phyloP scores from a whole-genome alignment of 768 basidiomycete genomes.

The Hygrophorus pudorinus region DNA sequence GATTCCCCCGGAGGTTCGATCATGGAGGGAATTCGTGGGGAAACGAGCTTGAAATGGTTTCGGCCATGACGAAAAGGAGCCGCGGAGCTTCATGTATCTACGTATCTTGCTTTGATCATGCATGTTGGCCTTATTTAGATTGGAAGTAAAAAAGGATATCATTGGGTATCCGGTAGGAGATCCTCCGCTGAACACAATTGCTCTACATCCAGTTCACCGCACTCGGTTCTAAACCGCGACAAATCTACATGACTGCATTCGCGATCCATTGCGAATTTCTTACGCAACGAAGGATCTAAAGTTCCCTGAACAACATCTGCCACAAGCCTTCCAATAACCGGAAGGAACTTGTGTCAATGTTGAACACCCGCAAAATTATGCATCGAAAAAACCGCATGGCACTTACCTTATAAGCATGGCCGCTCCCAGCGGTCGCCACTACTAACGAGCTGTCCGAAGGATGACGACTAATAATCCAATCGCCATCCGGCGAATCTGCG shows the following conservation, averaged over 20 bases:
- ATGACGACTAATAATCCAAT: slow-evolving; percentile 83
- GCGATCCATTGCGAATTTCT: slow-evolving; percentile 59
- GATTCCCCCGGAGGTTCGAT: slow-evolving; percentile 84
- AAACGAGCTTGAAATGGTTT: slow-evolving; percentile 38
- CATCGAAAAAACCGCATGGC: too few relatives aligned
- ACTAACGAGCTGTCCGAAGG: slow-evolving; percentile 47
- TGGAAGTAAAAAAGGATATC: not conserved
- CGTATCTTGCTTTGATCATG: not conserved
- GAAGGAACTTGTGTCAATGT: slow-evolving; percentile 51
- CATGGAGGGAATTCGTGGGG: slow-evolving; percentile 88
- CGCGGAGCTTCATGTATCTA: slow-evolving; percentile 7
- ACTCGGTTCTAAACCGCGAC: slow-evolving; percentile 21
- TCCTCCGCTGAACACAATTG: slow-evolving; percentile 43
- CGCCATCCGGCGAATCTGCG: slow-evolving; percentile 73
- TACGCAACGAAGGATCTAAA: slow-evolving; percentile 37
- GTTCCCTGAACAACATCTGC: slow-evolving; percentile 61
- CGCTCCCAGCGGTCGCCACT: slow-evolving; percentile 82
- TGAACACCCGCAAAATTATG: not conserved
- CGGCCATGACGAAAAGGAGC: slow-evolving; percentile 15
- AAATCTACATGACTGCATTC: slow-evolving; percentile 20
- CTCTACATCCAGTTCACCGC: slow-evolving; percentile 31
- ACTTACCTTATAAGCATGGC: slow-evolving; percentile 77
- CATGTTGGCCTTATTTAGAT: not conserved
- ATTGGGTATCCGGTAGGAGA: slow-evolving; percentile 13
- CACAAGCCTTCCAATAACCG: slow-evolving; percentile 71